A percentile compares a stretch with the other conserved stretches of the same genome.
Conservation (phyloP, 257 asterid genomes). For the Phtheirospermum japonicum region DNA sequence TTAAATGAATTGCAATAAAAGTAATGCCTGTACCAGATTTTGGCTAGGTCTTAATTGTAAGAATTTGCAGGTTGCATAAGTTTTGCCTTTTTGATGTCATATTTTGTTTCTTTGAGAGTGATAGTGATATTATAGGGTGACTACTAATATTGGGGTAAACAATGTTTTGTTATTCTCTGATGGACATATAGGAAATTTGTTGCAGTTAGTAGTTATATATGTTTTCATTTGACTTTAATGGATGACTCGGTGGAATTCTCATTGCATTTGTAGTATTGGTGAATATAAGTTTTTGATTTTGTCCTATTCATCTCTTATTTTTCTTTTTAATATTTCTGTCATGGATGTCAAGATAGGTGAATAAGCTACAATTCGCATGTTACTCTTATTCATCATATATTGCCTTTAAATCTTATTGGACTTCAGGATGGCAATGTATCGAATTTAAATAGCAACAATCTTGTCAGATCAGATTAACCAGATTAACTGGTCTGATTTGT, state of each 20-base stretch:
- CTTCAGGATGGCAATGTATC: too few species aligned
- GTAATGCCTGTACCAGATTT: slow-evolving; percentile 16
- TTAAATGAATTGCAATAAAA: slow-evolving; percentile 16
- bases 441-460: too few species aligned
- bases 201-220: slow-evolving; percentile 5
- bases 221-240: background rate
- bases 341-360: too few species aligned
- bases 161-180: slow-evolving; percentile 4
- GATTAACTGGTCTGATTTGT: too few species aligned
- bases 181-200: slow-evolving; percentile 4
- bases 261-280: too few species aligned
- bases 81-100: slow-evolving; percentile 14
- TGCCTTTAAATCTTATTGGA: too few species aligned
- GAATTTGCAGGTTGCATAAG: slow-evolving; percentile 15
- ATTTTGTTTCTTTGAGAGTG: slow-evolving; percentile 10
- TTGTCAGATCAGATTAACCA: too few species aligned
- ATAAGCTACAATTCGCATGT: too few species aligned
- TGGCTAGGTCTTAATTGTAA: slow-evolving; percentile 7
- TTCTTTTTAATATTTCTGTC: too few species aligned
- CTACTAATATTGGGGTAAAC: background rate
- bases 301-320: too few species aligned
- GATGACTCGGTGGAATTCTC: background rate
- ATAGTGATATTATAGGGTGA: slow-evolving; percentile 11
- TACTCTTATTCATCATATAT: too few species aligned
- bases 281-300: too few species aligned